These are phyloP conservation scores for Sclerotinia borealis DNA, from an alignment of 2,329 filamentous ascomycete species.

Conservation along the genomic window DNA sequence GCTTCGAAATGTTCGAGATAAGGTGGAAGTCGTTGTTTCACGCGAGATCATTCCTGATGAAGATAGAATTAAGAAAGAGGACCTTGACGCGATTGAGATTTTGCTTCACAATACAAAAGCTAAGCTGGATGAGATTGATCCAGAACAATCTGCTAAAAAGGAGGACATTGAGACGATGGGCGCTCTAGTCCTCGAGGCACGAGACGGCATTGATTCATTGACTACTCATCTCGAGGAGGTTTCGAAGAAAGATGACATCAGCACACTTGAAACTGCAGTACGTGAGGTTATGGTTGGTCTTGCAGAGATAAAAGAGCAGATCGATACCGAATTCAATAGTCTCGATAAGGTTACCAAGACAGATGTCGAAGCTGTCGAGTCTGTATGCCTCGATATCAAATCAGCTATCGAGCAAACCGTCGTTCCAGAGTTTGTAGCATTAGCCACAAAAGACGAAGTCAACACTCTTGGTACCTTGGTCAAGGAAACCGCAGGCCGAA, in stretches of 20 bases:
- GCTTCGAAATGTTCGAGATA: conserved; percentile 49
- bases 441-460: conserved; percentile 73
- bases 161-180: conserved; percentile 50
- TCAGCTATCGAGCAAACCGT: conserved; percentile 66
- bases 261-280: conserved; percentile 68
- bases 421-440: conserved; percentile 60
- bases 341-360: conserved; percentile 67
- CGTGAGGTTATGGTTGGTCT: conserved; percentile 70
- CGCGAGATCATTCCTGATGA: conserved; percentile 32
- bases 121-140: conserved; percentile 76
- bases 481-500: conserved; percentile 63
- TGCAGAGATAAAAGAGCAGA: conserved; percentile 59
- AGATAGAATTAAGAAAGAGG: conserved; percentile 66
- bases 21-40: conserved; percentile 46
- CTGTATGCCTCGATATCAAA: conserved; percentile 82
- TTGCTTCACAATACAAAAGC: conserved; percentile 85
- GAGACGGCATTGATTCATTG: conserved; percentile 63
- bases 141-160: conserved; percentile 62
- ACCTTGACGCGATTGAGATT: conserved; percentile 85
- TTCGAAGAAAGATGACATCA: conserved; percentile 73
- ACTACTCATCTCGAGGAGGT: conserved; percentile 61
- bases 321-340: conserved; percentile 38
- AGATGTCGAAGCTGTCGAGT: conserved; percentile 74
- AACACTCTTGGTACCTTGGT: conserved; percentile 63
- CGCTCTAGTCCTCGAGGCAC: conserved; percentile 65